Evolutionary conservation across 2,329 filamentous ascomycete species (phyloP).

Genomic region (Fusarium tupiense): DNA sequence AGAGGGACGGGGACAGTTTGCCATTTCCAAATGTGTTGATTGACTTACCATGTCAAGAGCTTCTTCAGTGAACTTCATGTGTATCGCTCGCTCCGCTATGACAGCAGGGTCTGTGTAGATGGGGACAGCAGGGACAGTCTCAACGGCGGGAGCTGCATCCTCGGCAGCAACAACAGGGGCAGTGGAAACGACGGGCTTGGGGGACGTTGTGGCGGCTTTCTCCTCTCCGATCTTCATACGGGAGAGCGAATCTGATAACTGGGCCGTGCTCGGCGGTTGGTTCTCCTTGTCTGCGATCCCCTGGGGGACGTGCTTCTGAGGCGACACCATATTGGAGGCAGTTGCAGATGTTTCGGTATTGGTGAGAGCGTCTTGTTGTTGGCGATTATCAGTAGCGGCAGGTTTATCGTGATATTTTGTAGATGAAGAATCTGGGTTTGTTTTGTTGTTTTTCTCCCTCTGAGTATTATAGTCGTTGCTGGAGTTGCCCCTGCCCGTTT

Average conservation of each 20-base stretch:
- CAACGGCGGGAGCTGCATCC: neutral
- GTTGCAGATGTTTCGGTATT: constrained; percentile 1
- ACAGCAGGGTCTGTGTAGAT: constrained; percentile 44
- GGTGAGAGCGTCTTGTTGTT: neutral
- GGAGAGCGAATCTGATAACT: constrained; percentile 24
- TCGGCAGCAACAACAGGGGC: neutral
- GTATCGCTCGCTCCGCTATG: constrained; percentile 47
- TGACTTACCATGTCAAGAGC: constrained; percentile 84
- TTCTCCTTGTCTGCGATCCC: constrained; percentile 46
- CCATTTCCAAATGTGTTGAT: neutral
- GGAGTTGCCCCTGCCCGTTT: constrained; percentile 24
- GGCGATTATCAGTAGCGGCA: neutral
- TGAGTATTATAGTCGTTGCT: constrained; percentile 10
- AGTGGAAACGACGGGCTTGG: neutral
- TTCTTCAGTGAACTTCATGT: constrained; percentile 77
- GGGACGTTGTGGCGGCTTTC: neutral
- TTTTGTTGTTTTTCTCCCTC: constrained; percentile 4
- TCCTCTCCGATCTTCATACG: constrained; percentile 31
- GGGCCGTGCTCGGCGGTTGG: constrained; percentile 23
- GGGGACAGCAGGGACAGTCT: neutral
- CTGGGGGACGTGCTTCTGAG: neutral
- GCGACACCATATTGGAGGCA: constrained; percentile 35
- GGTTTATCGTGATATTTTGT: neutral
- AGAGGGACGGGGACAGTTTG: neutral
- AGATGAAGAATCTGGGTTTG: neutral